Evolutionary conservation across 192 early-diverging fungal species (phyloP).

Genomic region (Podila clonocystis): DNA sequence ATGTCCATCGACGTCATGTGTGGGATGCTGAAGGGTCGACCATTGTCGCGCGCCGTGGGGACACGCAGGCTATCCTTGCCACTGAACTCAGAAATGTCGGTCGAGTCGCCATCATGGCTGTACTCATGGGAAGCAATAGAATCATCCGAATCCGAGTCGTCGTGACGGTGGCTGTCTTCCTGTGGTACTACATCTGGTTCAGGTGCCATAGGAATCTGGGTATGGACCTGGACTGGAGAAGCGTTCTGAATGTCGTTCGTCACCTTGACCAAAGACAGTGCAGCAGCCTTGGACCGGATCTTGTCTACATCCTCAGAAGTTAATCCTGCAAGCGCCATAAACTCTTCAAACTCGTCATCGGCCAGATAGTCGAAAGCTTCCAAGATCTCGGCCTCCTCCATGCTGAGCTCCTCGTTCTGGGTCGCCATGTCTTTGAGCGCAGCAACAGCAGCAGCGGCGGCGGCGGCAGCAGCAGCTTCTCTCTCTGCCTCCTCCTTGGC

Average conservation of each 20-base stretch:
- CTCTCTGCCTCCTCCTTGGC: constrained; percentile 29
- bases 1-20: constrained; percentile 49
- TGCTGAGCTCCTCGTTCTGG: constrained; percentile 2
- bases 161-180: background rate
- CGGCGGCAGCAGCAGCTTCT: constrained; percentile 10
- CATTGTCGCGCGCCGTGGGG: background rate
- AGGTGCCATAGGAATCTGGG: background rate
- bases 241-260: constrained; percentile 24
- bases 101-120: background rate
- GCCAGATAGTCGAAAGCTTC: constrained; percentile 45
- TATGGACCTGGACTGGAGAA: background rate
- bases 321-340: constrained; percentile 33
- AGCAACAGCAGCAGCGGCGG: constrained; percentile 6
- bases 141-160: background rate
- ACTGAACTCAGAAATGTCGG: background rate
- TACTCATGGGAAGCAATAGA: background rate
- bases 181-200: background rate
- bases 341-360: constrained; percentile 43
- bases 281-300: constrained; percentile 29
- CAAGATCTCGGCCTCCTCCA: constrained; percentile 39
- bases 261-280: constrained; percentile 34
- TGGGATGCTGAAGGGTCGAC: constrained; percentile 19
- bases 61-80: background rate
- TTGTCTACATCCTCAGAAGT: constrained; percentile 21
- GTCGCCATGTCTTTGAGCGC: background rate